phyloP scores from a whole-genome alignment of 2,329 filamentous ascomycete species.

The Sclerotinia glacialis region DNA sequence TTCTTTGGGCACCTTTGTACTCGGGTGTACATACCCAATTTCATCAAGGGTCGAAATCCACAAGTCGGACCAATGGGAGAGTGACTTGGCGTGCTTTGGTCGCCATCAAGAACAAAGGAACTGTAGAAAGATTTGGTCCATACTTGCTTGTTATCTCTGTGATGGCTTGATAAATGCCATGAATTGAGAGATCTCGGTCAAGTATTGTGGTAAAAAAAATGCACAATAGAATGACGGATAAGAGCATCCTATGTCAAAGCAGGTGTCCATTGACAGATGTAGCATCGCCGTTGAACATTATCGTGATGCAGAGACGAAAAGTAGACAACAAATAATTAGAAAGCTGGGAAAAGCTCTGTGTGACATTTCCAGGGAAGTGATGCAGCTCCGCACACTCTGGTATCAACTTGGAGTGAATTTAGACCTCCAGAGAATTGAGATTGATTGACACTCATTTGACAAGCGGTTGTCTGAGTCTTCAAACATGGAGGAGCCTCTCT shows the following conservation, averaged over 20 bases:
- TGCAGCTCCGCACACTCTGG: conserved; percentile 10
- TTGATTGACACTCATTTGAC: conserved; percentile 11
- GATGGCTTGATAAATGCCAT: not conserved
- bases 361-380: conserved; percentile 1
- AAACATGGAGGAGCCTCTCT: not conserved
- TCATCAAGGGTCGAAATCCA: not conserved
- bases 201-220: not conserved
- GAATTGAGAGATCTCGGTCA: not conserved
- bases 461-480: not conserved
- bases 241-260: conserved; percentile 13
- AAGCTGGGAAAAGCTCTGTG: not conserved
- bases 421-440: not conserved
- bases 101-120: not conserved
- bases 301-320: conserved; percentile 25
- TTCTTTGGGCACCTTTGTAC: conserved; percentile 2
- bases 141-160: not conserved
- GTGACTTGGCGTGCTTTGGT: conserved; percentile 9
- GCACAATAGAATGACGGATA: conserved; percentile 6
- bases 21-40: conserved; percentile 18
- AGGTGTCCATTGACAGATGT: conserved; percentile 17
- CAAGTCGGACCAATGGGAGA: not conserved
- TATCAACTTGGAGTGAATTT: not conserved
- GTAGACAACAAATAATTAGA: not conserved
- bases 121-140: not conserved
- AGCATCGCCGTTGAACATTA: conserved; percentile 21